A percentile compares a stretch with the other conserved stretches of the same genome.
Conservation (phyloP, 2,329 filamentous ascomycete genomes). For the Furcasterigmium sp. region DNA sequence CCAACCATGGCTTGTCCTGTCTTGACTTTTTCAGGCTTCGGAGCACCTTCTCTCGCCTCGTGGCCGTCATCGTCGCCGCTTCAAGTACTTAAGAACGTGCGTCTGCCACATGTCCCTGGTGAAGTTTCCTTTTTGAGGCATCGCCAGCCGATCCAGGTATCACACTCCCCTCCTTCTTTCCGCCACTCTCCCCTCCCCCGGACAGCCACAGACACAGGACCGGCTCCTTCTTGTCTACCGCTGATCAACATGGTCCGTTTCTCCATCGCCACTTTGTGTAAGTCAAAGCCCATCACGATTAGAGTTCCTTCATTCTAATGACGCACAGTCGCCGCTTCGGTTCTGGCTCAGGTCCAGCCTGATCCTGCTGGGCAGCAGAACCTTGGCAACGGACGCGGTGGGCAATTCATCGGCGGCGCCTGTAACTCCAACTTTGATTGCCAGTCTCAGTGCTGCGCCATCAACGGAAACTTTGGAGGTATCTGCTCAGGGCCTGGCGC, state of each 20-base stretch:
- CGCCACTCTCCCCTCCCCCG: background rate
- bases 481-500: slow-evolving; percentile 19
- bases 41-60: too few species aligned
- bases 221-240: background rate
- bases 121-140: background rate
- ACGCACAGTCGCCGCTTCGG: slow-evolving; percentile 12
- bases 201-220: background rate
- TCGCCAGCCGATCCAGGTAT: background rate
- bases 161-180: background rate
- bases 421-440: slow-evolving; percentile 21
- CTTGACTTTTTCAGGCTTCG: too few species aligned
- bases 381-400: slow-evolving; percentile 18
- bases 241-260: slow-evolving; percentile 10
- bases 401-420: slow-evolving; percentile 23
- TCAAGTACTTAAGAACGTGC: too few species aligned
- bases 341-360: slow-evolving; percentile 12
- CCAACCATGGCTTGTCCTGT: background rate
- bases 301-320: too few species aligned
- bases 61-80: too few species aligned
- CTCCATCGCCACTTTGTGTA: slow-evolving; percentile 7
- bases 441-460: slow-evolving; percentile 17
- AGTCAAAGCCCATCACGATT: background rate
- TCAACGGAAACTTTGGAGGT: slow-evolving; percentile 17
- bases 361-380: slow-evolving; percentile 20
- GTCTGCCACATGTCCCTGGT: too few species aligned